These are phyloP conservation scores for Fraxinus nigra DNA, from an alignment of 305 asterid genomes.

Conservation along the genomic window DNA sequence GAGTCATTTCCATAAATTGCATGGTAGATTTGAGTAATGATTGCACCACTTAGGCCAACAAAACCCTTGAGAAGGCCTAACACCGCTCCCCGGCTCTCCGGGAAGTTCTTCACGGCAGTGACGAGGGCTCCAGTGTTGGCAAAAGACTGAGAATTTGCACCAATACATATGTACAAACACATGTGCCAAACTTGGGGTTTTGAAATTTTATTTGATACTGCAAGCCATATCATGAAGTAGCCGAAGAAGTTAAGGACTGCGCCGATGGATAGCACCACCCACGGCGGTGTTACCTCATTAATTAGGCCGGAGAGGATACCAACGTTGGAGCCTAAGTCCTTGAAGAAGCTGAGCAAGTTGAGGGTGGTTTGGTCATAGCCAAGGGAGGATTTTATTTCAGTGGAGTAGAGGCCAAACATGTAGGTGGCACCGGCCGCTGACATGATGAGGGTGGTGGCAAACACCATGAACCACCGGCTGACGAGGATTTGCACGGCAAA, in stretches of 20 bases:
- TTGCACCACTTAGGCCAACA: constrained; percentile 75
- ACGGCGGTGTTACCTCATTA: constrained; percentile 81
- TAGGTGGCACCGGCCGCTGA: constrained; percentile 82
- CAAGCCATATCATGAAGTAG: constrained; percentile 81
- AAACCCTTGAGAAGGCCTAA: constrained; percentile 73
- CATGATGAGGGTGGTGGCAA: constrained; percentile 64
- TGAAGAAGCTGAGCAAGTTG: constrained; percentile 71
- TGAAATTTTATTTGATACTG: constrained; percentile 53
- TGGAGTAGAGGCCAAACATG: constrained; percentile 68
- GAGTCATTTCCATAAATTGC: constrained; percentile 49
- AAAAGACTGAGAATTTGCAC: constrained; percentile 76
- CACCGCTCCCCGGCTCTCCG: constrained; percentile 72
- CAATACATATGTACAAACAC: constrained; percentile 75
- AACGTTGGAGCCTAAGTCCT: constrained; percentile 69
- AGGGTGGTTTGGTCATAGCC: constrained; percentile 81
- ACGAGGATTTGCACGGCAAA: constrained; percentile 39
- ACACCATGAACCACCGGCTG: constrained; percentile 79
- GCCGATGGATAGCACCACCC: constrained; percentile 74
- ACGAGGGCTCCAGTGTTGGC: constrained; percentile 86
- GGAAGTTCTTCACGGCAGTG: constrained; percentile 72
- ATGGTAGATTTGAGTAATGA: constrained; percentile 55
- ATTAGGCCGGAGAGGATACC: constrained; percentile 65
- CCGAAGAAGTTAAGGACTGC: constrained; percentile 70
- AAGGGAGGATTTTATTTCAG: constrained; percentile 37
- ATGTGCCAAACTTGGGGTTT: constrained; percentile 64